These are phyloP conservation scores for Ogataea polymorpha DNA, from an alignment of 805 yeast genomes.

Conservation along the genomic window DNA sequence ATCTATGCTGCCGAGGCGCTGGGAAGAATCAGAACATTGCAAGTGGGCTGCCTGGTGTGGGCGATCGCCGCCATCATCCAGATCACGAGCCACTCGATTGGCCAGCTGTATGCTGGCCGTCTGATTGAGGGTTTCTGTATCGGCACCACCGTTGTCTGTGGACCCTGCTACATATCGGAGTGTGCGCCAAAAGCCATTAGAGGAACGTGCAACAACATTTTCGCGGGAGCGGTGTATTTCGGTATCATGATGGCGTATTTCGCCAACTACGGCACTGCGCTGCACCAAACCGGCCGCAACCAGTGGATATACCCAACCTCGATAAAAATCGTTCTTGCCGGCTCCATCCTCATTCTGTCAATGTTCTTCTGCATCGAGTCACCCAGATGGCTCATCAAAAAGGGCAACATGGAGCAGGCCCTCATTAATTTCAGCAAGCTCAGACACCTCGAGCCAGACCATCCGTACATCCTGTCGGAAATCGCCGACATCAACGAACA, in stretches of 20 bases:
- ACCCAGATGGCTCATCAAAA: slow-evolving; percentile 51
- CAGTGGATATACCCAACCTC: slow-evolving; percentile 57
- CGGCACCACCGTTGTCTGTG: slow-evolving; percentile 56
- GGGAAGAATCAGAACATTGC: slow-evolving; percentile 50
- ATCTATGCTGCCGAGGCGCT: slow-evolving; percentile 46
- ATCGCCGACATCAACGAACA: slow-evolving; percentile 50
- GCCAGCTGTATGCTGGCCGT: slow-evolving; percentile 55
- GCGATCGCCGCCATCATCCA: slow-evolving; percentile 46
- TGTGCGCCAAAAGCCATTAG: slow-evolving; percentile 50
- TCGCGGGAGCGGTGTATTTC: slow-evolving; percentile 56
- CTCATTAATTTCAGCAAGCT: slow-evolving; percentile 38
- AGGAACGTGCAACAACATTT: slow-evolving; percentile 50
- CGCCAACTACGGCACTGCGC: slow-evolving; percentile 49
- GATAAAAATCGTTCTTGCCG: slow-evolving; percentile 46
- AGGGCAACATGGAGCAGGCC: slow-evolving; percentile 40
- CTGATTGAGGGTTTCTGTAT: slow-evolving; percentile 51
- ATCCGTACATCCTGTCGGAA: slow-evolving; percentile 49
- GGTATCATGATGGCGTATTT: slow-evolving; percentile 51
- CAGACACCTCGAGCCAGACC: slow-evolving; percentile 43
- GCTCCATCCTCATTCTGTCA: slow-evolving; percentile 41
- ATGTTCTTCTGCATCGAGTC: slow-evolving; percentile 43
- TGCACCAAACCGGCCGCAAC: slow-evolving; percentile 35
- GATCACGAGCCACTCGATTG: slow-evolving; percentile 42
- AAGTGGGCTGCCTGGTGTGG: slow-evolving; percentile 42
- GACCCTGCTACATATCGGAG: slow-evolving; percentile 54